phyloP scores from a whole-genome alignment of 768 basidiomycete species.

The Kwoniella bestiolae region DNA sequence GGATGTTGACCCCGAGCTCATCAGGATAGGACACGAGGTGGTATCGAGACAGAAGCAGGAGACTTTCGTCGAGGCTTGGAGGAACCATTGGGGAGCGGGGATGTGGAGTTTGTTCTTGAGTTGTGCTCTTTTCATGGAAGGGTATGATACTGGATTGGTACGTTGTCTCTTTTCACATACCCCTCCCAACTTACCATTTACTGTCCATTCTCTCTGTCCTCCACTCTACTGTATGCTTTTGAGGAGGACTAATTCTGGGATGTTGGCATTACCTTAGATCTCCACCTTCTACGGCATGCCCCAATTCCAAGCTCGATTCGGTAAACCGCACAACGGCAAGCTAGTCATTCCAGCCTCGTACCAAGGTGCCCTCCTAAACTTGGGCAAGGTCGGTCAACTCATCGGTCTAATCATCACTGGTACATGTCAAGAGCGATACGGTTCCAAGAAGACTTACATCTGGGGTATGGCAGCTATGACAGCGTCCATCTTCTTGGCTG shows the following conservation, averaged over 20 bases:
- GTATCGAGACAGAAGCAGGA: constrained; percentile 28
- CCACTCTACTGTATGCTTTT: neutral
- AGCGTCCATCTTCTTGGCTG: constrained; percentile 32
- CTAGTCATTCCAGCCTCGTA: constrained; percentile 51
- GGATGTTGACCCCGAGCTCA: constrained; percentile 33
- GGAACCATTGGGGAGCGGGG: constrained; percentile 38
- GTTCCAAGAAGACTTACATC: constrained; percentile 29
- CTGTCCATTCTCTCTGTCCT: too few relatives aligned
- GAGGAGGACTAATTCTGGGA: neutral
- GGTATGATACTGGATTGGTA: constrained; percentile 37
- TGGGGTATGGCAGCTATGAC: constrained; percentile 36
- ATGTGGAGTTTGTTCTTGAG: constrained; percentile 34
- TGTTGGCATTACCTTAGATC: constrained; percentile 10
- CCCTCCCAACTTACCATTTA: too few relatives aligned
- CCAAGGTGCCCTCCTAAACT: constrained; percentile 53
- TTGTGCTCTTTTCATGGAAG: constrained; percentile 37
- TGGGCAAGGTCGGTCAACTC: constrained; percentile 43
- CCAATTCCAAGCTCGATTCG: constrained; percentile 27
- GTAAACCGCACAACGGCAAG: constrained; percentile 24
- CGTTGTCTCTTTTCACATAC: neutral
- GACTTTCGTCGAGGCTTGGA: constrained; percentile 30
- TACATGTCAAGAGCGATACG: constrained; percentile 29
- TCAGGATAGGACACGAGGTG: constrained; percentile 31
- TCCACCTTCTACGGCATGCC: constrained; percentile 37
- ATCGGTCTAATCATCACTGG: constrained; percentile 37